phyloP scores from a whole-genome alignment of 768 basidiomycete species.

The Boletus bicolor region DNA sequence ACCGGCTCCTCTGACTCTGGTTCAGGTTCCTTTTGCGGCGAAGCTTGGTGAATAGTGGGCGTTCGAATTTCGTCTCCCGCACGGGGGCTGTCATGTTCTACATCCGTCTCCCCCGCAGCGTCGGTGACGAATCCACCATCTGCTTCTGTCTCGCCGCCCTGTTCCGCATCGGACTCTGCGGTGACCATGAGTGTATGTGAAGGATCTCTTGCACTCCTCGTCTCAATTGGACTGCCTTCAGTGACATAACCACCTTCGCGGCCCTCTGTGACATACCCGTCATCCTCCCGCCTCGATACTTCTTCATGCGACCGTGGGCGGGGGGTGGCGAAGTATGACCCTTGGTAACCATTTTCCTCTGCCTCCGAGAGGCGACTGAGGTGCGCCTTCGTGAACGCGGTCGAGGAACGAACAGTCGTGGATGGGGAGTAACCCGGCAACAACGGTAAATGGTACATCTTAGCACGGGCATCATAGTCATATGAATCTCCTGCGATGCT shows the following conservation, averaged over 20 bases:
- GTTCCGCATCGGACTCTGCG: slow-evolving; percentile 10
- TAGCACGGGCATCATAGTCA: not conserved
- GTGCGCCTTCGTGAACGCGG: slow-evolving; percentile 56
- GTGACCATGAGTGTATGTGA: not conserved
- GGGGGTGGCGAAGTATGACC: slow-evolving; percentile 62
- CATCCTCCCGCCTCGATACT: slow-evolving; percentile 13
- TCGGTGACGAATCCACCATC: slow-evolving; percentile 15
- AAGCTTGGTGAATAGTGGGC: not conserved
- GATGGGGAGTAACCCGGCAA: slow-evolving; percentile 88
- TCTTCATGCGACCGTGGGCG: slow-evolving; percentile 21
- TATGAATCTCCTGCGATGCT: not conserved
- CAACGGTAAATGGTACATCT: slow-evolving; percentile 92
- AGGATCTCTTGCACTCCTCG: slow-evolving; percentile 4
- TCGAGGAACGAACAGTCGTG: slow-evolving; percentile 82
- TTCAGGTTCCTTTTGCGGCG: not conserved
- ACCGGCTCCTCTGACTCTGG: slow-evolving; percentile 41
- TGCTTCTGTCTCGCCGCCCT: slow-evolving; percentile 6
- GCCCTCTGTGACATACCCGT: slow-evolving; percentile 25
- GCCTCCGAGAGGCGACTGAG: slow-evolving; percentile 75
- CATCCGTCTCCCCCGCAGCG: slow-evolving; percentile 12
- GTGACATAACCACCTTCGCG: slow-evolving; percentile 63
- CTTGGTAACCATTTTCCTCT: slow-evolving; percentile 88
- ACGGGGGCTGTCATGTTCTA: slow-evolving; percentile 1
- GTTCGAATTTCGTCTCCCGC: slow-evolving; percentile 4
- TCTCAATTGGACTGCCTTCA: slow-evolving; percentile 20